Evolutionary conservation across 768 basidiomycete species (phyloP), one percentile per base, ranked within the genome.

Genomic region (Lyophyllum atratum): DNA sequence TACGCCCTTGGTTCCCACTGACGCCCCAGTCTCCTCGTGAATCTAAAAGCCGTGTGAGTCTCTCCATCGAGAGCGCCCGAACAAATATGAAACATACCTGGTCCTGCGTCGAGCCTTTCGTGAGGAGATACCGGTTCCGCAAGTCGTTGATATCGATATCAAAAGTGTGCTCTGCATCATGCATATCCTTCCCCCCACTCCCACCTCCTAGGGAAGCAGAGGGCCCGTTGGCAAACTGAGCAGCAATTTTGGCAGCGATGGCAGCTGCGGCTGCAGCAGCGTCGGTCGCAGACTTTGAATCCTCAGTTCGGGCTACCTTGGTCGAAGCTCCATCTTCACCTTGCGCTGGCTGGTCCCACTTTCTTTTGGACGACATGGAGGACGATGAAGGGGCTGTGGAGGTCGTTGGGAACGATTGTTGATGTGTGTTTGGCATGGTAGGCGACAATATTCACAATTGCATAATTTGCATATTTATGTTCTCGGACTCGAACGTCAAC

Each of bases 91-190:
- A 19, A 54, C 88, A 44, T 54, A 93, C 95, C 81, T 97, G 89
- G 58, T 87, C 77, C 72, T 98, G 96, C 2, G 96, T 98, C 11
- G 90, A 82, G 2, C 93, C 93, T 71, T 93, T 96, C 46, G 95
- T 98, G 66, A 98, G 76, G 69, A 98, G 76, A 72, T 98, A 98
- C 62, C 96, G 81, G 74, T 98, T 98, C 70, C 95, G 79, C 48
- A 95, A 79, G 72, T 98, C 95, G 70, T 98, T 98, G 71, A 98
- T 97, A 70, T 98, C 96, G 54, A 98, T 95, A 67, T 97, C 93
- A 62, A 92, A 83, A 12, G 85, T 88, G 64, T 87, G 98, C 45
- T 91, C 92, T 42, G 80, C 91, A 63, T 92, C 90, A 48, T 90
- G 85, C 2, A 79, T 77, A 67, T 92, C 91, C 61, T 84, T 64